Conservation (phyloP, 441 rosid genomes). For the Euphorbia schlechtendalii region DNA sequence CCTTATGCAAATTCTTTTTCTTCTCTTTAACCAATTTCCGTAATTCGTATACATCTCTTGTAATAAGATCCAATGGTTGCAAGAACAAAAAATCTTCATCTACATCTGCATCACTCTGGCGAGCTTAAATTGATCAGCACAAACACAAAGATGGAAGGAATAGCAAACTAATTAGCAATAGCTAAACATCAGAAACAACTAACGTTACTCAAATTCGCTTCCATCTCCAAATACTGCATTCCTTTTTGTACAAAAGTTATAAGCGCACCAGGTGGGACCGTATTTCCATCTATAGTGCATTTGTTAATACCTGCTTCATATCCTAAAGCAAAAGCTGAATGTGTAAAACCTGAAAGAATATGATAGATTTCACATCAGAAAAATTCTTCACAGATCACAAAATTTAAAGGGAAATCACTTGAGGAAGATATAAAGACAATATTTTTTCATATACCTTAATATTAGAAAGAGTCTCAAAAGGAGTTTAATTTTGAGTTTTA, state of each 20-base stretch:
- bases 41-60: slow-evolving; percentile 78
- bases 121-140: slow-evolving; percentile 34
- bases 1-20: slow-evolving; percentile 55
- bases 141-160: slow-evolving; percentile 14
- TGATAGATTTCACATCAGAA: slow-evolving; percentile 13
- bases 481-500: neutral
- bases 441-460: neutral
- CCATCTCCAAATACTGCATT: slow-evolving; percentile 97
- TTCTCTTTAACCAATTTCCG: slow-evolving; percentile 70
- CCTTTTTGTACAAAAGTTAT: slow-evolving; percentile 88
- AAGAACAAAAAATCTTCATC: slow-evolving; percentile 97
- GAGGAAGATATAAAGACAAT: neutral
- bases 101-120: slow-evolving; percentile 67
- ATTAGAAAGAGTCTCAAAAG: neutral
- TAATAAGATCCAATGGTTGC: slow-evolving; percentile 93
- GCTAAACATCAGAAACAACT: slow-evolving; percentile 19
- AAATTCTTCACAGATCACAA: neutral
- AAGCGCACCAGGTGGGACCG: slow-evolving; percentile 97
- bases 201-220: slow-evolving; percentile 87
- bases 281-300: slow-evolving; percentile 81
- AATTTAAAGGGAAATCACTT: neutral
- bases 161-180: slow-evolving; percentile 4
- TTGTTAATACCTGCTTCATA: slow-evolving; percentile 93
- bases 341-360: slow-evolving; percentile 64
- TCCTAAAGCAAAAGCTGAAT: slow-evolving; percentile 88